phyloP scores from a whole-genome alignment of 2,329 filamentous ascomycete species.

The Fusarium pseudograminearum region DNA sequence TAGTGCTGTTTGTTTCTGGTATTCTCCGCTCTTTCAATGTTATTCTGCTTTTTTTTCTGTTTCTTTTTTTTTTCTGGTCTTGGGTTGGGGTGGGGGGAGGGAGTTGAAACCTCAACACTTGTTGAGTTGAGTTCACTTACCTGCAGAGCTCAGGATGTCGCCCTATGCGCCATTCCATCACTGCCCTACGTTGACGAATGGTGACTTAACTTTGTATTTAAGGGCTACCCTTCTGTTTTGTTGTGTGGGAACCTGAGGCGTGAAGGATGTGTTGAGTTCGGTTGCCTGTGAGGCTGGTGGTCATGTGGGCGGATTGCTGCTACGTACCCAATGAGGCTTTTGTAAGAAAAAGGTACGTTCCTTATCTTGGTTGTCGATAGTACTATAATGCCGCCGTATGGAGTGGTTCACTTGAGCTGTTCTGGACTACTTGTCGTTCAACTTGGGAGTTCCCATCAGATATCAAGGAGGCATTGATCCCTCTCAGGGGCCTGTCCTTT shows the following conservation, averaged over 20 bases:
- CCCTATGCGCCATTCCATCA: slow-evolving; percentile 27
- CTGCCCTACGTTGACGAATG: neutral
- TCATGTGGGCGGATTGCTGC: too few species aligned
- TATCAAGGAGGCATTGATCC: too few species aligned
- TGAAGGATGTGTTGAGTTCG: neutral
- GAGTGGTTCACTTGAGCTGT: neutral
- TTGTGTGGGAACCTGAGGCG: too few species aligned
- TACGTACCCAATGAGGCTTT: too few species aligned
- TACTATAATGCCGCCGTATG: neutral
- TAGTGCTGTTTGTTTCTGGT: neutral
- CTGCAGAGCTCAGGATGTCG: slow-evolving; percentile 22
- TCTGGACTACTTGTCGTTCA: neutral
- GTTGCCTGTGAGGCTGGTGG: neutral
- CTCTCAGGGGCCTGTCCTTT: too few species aligned
- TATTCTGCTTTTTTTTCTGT: neutral
- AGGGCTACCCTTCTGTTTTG: neutral
- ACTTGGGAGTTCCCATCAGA: neutral
- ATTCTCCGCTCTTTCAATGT: accelerated
- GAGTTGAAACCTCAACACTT: slow-evolving; percentile 11
- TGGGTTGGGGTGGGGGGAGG: neutral
- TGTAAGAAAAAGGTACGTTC: neutral
- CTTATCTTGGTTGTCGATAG: neutral
- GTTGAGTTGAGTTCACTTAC: slow-evolving; percentile 3
- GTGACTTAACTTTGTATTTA: neutral
- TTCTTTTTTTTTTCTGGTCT: neutral